phyloP scores from a whole-genome alignment of 805 yeast species.

The Peterozyma xylosa region DNA sequence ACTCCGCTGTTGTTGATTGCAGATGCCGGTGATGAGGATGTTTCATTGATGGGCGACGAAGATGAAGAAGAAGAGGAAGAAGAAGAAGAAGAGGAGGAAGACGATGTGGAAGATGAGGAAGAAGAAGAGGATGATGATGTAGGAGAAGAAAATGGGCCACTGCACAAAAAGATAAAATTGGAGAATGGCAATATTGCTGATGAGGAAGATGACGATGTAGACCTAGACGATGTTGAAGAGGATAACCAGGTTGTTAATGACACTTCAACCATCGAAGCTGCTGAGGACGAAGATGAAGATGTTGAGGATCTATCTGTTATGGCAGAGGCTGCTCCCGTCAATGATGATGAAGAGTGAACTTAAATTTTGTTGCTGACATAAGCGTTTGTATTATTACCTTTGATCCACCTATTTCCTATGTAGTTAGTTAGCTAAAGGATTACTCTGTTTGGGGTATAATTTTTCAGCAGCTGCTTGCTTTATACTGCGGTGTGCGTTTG shows the following conservation, averaged over 20 bases:
- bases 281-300: too few species aligned
- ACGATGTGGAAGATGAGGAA: constrained; percentile 6
- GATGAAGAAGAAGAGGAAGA: constrained; percentile 2
- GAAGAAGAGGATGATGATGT: constrained; percentile 10
- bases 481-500: too few species aligned
- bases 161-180: background rate
- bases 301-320: too few species aligned
- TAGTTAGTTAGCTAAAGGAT: too few species aligned
- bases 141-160: constrained; percentile 9
- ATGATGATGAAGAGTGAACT: too few species aligned
- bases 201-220: constrained; percentile 8
- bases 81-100: constrained; percentile 3
- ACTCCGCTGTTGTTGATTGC: background rate
- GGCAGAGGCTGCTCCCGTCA: too few species aligned
- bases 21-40: background rate
- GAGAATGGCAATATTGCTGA: constrained; percentile 9
- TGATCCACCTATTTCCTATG: too few species aligned
- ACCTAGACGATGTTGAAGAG: constrained; percentile 5
- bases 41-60: constrained; percentile 2
- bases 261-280: too few species aligned
- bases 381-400: too few species aligned
- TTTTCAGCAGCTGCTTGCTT: too few species aligned
- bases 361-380: too few species aligned
- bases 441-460: too few species aligned
- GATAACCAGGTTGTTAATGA: constrained; percentile 3